Evolutionary conservation across 495 filamentous ascomycete genomes (phyloP).

Genomic region (Xylaria longipes): DNA sequence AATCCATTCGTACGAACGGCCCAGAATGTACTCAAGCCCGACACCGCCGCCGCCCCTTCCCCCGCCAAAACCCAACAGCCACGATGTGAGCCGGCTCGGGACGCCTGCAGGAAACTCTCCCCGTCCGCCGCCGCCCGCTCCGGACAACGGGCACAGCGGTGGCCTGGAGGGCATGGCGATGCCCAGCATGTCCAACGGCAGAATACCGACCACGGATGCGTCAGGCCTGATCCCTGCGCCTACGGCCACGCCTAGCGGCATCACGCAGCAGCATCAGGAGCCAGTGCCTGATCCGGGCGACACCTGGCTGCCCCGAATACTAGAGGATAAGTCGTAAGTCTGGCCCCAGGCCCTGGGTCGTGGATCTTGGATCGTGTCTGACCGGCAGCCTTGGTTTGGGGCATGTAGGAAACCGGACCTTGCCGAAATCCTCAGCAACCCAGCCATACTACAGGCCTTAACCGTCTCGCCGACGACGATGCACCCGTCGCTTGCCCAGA

Average conservation of each 20-base stretch:
- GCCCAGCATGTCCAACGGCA: not conserved
- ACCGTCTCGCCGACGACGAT: constrained; percentile 68
- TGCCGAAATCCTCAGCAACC: constrained; percentile 66
- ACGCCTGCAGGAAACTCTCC: constrained; percentile 58
- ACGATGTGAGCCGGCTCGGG: constrained; percentile 70
- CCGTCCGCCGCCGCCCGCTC: constrained; percentile 49
- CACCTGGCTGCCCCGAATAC: constrained; percentile 70
- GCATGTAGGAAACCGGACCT: constrained; percentile 63
- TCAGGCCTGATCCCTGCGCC: constrained; percentile 34
- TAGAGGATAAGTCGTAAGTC: constrained; percentile 79
- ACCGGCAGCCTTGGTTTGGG: constrained; percentile 9
- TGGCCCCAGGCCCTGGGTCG: not conserved
- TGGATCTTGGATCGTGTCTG: not conserved
- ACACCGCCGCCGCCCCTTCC: constrained; percentile 66
- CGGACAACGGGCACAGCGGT: constrained; percentile 36
- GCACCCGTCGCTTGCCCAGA: constrained; percentile 64
- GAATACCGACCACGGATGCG: constrained; percentile 29
- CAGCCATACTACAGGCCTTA: constrained; percentile 65
- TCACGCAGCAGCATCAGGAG: constrained; percentile 24
- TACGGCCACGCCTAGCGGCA: constrained; percentile 17
- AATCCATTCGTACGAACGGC: not conserved
- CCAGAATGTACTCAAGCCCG: constrained; percentile 35
- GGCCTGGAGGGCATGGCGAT: constrained; percentile 9
- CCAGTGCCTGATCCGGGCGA: constrained; percentile 55
- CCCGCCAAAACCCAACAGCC: constrained; percentile 74